Conservation (phyloP, 2,329 filamentous ascomycete species). For the Talaromyces sp. region DNA sequence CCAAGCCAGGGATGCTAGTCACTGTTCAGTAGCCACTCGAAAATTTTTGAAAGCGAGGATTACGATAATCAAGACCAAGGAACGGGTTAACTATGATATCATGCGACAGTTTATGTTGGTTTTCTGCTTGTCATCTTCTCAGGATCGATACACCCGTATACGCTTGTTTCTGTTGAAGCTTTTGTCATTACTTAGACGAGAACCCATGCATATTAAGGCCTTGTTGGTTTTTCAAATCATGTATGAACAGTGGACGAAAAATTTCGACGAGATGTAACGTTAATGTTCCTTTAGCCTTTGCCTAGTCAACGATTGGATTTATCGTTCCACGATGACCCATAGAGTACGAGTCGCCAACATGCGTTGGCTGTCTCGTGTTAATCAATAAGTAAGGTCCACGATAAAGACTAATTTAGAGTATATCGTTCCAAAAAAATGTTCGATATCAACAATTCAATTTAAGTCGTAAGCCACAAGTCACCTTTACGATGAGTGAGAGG, state of each 20-base stretch:
- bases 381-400: not conserved
- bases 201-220: not conserved
- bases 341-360: not conserved
- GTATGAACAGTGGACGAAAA: not conserved
- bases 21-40: not conserved
- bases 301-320: not conserved
- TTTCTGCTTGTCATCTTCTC: not conserved
- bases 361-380: not conserved
- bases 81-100: not conserved
- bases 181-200: not conserved
- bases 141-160: not conserved
- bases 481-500: not conserved
- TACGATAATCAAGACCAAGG: not conserved
- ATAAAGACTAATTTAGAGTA: not conserved
- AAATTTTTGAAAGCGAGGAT: not conserved
- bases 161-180: not conserved
- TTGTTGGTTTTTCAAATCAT: not conserved
- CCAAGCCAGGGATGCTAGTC: not conserved
- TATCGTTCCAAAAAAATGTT: not conserved
- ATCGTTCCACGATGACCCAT: not conserved
- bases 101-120: not conserved
- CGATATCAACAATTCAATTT: not conserved
- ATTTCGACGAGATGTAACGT: constrained; percentile 7
- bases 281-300: constrained; percentile 1
- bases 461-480: not conserved